A percentile compares a stretch with the other conserved stretches of the same genome.
These are phyloP conservation scores for Papiliotrema flavescens DNA, from an alignment of 1,284 basidiomycete genomes.

Conservation along the genomic window DNA sequence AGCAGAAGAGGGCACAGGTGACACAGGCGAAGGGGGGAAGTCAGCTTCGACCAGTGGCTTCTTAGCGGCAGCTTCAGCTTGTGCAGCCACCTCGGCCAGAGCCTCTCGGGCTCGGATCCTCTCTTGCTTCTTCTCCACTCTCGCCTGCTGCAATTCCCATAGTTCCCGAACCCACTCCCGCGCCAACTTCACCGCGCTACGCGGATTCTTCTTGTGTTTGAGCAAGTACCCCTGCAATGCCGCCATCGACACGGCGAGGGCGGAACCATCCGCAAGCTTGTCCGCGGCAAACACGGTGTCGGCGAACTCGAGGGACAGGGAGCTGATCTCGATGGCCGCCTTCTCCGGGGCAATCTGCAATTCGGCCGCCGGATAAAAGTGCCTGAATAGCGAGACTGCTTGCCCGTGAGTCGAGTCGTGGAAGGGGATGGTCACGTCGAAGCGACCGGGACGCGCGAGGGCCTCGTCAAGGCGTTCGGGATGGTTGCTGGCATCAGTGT, in stretches of 20 bases:
- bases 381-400: slow-evolving; percentile 61
- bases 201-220: slow-evolving; percentile 29
- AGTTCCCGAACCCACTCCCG: neutral
- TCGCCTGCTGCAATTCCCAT: neutral
- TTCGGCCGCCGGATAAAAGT: slow-evolving; percentile 65
- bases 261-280: neutral
- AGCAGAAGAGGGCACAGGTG: too few relatives aligned
- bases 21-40: too few relatives aligned
- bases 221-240: slow-evolving; percentile 69
- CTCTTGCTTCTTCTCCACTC: neutral
- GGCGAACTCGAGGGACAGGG: neutral
- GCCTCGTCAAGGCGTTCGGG: slow-evolving; percentile 21
- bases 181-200: slow-evolving; percentile 20
- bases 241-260: slow-evolving; percentile 72
- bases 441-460: slow-evolving; percentile 23
- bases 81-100: too few relatives aligned
- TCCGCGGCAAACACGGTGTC: neutral
- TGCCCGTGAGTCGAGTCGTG: slow-evolving; percentile 65
- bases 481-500: slow-evolving; percentile 10
- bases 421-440: slow-evolving; percentile 20
- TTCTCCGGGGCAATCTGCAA: slow-evolving; percentile 54
- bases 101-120: too few relatives aligned
- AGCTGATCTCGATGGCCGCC: neutral
- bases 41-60: too few relatives aligned
- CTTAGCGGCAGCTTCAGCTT: too few relatives aligned